Base-by-base conservation (phyloP, 2,329 filamentous ascomycete species). In the Colletotrichum liriopes region DNA sequence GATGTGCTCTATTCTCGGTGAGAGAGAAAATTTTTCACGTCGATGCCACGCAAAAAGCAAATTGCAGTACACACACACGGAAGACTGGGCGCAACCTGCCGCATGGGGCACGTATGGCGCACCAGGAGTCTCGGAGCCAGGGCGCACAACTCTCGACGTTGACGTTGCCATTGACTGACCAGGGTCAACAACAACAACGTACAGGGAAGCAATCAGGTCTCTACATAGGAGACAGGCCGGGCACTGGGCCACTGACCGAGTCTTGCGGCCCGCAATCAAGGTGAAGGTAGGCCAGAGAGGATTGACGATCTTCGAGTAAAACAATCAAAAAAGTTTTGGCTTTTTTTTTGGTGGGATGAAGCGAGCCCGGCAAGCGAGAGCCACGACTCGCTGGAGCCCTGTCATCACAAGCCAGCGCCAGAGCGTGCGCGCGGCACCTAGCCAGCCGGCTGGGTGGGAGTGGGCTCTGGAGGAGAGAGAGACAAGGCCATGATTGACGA, bases 21-120 rank as follows among this genome's bases (percentile, higher is more conserved):
- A 73, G 66, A 35, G 52, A 65, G 65, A 74, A 74, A 73, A 63
- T 1, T 74, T 73, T 73, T 73, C 60, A 65, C 39, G n/a, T 55
- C 61, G 51, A 66, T 45, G 58, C 71, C 55, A 8, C 45, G 49
- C 29, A 59, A 65, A 74, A 73, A 73, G 70, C 65, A 74, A 73
- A 70, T 73, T 72, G 55, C 47, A 59, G 35, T 41, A 43, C 52
- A 51, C 32, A 65, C 47, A 58, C 51, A 37, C 35, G 32, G 37
- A 64, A 65, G 39, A 43, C 58, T 73, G 67, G 49, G 49, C 60
- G 63, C 56, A 63, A 70, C 60, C 35, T 73, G 70, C 61, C 62
- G 70, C 65, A 70, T 72, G 23, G 55, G 55, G 70, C 66, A 16
- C 49, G 70, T 54, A 69, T 20, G 65, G 69, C 56, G 41, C 47